Percentiles rank a stretch among this genome's conserved stretches.
Evolutionary conservation across 2,329 filamentous ascomycete genomes (phyloP).

Genomic region (Leptodontidium sp.): DNA sequence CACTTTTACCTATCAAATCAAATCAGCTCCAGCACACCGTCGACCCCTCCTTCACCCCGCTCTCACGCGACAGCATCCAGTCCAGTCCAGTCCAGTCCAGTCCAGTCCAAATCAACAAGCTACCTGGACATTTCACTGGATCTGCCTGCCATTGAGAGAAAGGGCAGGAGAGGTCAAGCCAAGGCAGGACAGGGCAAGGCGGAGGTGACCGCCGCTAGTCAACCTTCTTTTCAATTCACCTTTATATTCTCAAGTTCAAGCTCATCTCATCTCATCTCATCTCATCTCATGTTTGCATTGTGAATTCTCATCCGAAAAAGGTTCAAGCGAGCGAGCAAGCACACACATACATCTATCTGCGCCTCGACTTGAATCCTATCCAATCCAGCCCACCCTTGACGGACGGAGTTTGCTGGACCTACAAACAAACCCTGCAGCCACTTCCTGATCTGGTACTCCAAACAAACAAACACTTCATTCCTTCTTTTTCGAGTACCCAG

Average conservation of each 20-base stretch:
- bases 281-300: neutral
- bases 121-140: too few relatives aligned
- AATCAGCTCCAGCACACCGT: neutral
- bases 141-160: too few relatives aligned
- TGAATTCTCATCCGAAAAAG: neutral
- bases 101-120: too few relatives aligned
- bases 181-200: neutral
- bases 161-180: too few relatives aligned
- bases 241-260: slow-evolving; percentile 2
- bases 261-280: too few relatives aligned
- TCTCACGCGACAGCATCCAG: slow-evolving; percentile 15
- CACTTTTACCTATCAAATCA: neutral
- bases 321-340: neutral
- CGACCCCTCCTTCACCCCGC: slow-evolving; percentile 1
- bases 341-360: neutral
- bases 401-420: neutral
- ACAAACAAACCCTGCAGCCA: neutral
- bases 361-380: neutral
- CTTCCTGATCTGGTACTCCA: neutral
- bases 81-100: too few relatives aligned
- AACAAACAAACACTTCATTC: neutral
- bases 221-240: neutral
- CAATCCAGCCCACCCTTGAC: slow-evolving; percentile 18
- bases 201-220: slow-evolving; percentile 18
- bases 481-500: neutral